These are phyloP conservation scores for Pseudogymnoascus sp. DNA, from an alignment of 2,329 filamentous ascomycete genomes.

Conservation along the genomic window DNA sequence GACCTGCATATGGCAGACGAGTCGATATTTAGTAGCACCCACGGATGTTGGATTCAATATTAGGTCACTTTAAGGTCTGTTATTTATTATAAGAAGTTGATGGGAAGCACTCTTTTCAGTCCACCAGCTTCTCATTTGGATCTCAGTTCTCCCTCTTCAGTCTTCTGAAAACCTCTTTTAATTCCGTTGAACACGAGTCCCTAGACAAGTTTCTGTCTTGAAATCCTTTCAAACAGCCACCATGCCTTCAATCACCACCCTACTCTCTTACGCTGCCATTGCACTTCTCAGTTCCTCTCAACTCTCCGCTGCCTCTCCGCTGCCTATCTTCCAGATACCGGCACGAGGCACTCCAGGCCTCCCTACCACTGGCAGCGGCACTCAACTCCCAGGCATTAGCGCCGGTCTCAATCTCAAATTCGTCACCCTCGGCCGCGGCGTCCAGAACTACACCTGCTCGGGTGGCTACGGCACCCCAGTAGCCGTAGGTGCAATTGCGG, in stretches of 20 bases:
- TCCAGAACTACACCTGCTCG: slow-evolving; percentile 28
- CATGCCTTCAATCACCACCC: slow-evolving; percentile 21
- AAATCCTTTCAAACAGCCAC: background rate
- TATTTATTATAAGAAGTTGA: background rate
- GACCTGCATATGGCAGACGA: background rate
- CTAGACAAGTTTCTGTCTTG: background rate
- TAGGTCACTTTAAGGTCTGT: background rate
- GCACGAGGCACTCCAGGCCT: slow-evolving; percentile 13
- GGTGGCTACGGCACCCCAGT: slow-evolving; percentile 14
- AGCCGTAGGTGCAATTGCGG: slow-evolving; percentile 24
- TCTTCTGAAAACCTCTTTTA: background rate
- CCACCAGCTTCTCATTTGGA: background rate
- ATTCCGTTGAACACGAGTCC: background rate
- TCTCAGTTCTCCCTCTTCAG: background rate
- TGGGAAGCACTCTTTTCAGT: background rate
- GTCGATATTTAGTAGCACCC: background rate
- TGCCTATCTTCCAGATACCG: background rate
- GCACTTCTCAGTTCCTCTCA: slow-evolving; percentile 17
- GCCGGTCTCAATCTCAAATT: slow-evolving; percentile 21
- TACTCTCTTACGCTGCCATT: slow-evolving; percentile 17
- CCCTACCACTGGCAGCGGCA: slow-evolving; percentile 20
- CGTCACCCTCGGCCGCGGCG: slow-evolving; percentile 25
- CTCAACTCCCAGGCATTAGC: slow-evolving; percentile 17
- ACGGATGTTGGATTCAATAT: background rate
- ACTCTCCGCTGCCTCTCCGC: slow-evolving; percentile 16